Evolutionary conservation across 148 eudicot species (phyloP).

Genomic region (Rhododendron henanense): DNA sequence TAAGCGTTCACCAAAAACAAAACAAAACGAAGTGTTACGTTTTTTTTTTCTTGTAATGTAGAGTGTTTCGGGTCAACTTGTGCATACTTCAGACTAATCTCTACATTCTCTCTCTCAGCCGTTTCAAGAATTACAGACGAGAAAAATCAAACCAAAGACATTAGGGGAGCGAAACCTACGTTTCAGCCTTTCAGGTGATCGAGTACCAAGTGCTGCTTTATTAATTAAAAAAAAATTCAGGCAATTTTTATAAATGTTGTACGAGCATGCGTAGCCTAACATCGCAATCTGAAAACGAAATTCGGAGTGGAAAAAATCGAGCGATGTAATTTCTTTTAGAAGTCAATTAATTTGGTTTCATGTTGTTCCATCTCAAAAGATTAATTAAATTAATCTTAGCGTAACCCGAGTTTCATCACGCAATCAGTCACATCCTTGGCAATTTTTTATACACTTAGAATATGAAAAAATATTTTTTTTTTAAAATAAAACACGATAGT

Average conservation of each 20-base stretch:
- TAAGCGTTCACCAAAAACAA: not conserved
- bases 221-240: not conserved
- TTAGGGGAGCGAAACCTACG: no score
- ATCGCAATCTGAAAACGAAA: not conserved
- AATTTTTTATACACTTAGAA: not conserved
- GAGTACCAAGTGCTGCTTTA: no score
- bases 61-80: fast-evolving
- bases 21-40: not conserved
- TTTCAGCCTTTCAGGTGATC: no score
- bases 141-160: no score
- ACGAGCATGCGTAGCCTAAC: not conserved
- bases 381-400: constrained; percentile 1
- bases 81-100: no score
- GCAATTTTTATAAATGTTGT: not conserved
- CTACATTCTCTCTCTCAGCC: no score
- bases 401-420: not conserved
- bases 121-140: no score
- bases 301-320: not conserved
- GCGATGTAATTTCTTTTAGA: not conserved
- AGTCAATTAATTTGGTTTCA: not conserved
- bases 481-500: not conserved
- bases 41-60: no score
- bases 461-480: not conserved
- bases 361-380: not conserved
- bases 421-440: not conserved